Conservation (phyloP, 2,329 filamentous ascomycete genomes). For the Neofusicoccum cordaticola region DNA sequence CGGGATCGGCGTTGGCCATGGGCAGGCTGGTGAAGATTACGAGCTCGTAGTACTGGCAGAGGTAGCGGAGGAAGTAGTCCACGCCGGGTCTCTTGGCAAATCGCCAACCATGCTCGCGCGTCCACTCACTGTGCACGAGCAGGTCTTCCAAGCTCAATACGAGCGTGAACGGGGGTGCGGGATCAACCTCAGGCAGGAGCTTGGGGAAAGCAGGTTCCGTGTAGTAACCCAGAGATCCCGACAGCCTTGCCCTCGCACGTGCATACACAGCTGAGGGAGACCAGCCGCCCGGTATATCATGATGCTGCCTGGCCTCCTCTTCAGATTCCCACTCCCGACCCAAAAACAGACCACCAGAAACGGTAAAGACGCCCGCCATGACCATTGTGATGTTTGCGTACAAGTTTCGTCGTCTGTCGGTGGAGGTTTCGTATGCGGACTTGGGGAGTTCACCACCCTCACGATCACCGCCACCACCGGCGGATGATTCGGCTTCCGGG, state of each 20-base stretch:
- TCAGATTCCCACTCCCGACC: conserved; percentile 82
- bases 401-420: conserved; percentile 75
- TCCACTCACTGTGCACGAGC: conserved; percentile 92
- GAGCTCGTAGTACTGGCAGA: conserved; percentile 96
- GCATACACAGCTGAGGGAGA: conserved; percentile 71
- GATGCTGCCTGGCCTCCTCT: conserved; percentile 67
- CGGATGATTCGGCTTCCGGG: conserved; percentile 42
- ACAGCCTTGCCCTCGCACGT: conserved; percentile 71
- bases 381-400: conserved; percentile 74
- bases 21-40: conserved; percentile 93
- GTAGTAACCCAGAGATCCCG: conserved; percentile 82
- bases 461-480: conserved; percentile 50
- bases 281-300: conserved; percentile 78
- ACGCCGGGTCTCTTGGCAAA: conserved; percentile 91
- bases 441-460: conserved; percentile 67
- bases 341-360: conserved; percentile 67
- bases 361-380: conserved; percentile 54
- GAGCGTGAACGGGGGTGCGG: conserved; percentile 84
- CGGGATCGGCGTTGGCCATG: conserved; percentile 76
- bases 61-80: conserved; percentile 95
- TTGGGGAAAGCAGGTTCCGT: conserved; percentile 94
- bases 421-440: conserved; percentile 84
- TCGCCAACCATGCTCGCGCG: conserved; percentile 89
- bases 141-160: conserved; percentile 92
- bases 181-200: conserved; percentile 77